Evolutionary conservation across 192 early-diverging fungal species (phyloP).

Genomic region (Linnemannia zychae): DNA sequence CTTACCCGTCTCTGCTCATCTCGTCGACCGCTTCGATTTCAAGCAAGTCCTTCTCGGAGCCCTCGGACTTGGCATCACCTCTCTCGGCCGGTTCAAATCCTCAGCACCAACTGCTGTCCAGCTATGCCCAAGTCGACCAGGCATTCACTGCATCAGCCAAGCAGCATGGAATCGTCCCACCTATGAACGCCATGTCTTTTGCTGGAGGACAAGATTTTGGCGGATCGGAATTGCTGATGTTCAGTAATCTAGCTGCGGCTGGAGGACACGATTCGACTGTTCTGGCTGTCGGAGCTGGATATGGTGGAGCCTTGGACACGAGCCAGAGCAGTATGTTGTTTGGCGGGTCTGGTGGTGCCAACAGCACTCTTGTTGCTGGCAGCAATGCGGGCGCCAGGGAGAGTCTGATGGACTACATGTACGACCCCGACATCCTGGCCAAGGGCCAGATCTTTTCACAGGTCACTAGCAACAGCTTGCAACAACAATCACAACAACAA

Average conservation of each 20-base stretch:
- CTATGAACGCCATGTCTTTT: not conserved
- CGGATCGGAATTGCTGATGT: not conserved
- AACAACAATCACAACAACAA: constrained; percentile 18
- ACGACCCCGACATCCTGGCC: constrained; percentile 24
- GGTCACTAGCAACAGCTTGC: constrained; percentile 23
- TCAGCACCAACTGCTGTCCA: not conserved
- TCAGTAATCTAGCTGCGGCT: not conserved
- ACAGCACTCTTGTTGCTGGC: not conserved
- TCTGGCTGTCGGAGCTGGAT: not conserved
- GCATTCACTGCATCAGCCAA: not conserved
- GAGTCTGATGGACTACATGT: constrained; percentile 27
- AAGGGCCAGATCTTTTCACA: constrained; percentile 30
- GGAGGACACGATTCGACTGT: not conserved
- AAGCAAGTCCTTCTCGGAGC: constrained; percentile 6
- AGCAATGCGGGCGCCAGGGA: not conserved
- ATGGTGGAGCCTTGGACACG: not conserved
- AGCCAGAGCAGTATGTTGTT: not conserved
- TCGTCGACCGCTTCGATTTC: not conserved
- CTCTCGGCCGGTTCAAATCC: constrained; percentile 1
- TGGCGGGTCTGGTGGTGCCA: not conserved
- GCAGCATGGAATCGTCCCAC: not conserved
- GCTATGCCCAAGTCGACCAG: not conserved
- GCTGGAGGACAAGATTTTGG: not conserved
- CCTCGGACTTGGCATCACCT: constrained; percentile 12
- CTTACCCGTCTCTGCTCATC: not conserved